A percentile compares a stretch with the other conserved stretches of the same genome.
phyloP scores from a whole-genome alignment of 129 eudicot species.

The Mikania micrantha region DNA sequence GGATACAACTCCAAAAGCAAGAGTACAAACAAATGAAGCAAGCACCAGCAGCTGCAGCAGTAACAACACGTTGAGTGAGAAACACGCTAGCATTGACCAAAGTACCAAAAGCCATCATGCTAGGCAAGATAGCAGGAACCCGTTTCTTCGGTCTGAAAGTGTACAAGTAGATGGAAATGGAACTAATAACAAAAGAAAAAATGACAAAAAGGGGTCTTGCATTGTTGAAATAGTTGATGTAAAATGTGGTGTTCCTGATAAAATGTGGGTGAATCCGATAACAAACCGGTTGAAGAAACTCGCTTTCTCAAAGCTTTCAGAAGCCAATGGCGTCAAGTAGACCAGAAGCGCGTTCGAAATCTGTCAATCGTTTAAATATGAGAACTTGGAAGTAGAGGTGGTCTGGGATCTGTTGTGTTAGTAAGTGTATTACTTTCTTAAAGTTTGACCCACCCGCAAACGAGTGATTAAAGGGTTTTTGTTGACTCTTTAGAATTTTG shows the following conservation, averaged over 20 bases:
- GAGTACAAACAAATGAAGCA: conserved; percentile 44
- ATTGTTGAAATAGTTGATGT: conserved; percentile 78
- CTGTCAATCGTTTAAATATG: neutral
- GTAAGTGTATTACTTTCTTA: too few species aligned
- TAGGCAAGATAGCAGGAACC: conserved; percentile 28
- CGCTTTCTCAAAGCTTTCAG: conserved; percentile 77
- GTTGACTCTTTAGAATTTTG: neutral
- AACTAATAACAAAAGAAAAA: conserved; percentile 39
- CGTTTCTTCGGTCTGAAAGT: conserved; percentile 26
- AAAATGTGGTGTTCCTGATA: conserved; percentile 71
- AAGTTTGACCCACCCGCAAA: neutral
- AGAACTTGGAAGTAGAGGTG: too few species aligned
- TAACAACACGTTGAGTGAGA: conserved; percentile 5
- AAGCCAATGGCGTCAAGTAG: conserved; percentile 36
- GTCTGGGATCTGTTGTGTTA: too few species aligned
- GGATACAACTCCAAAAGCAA: conserved; percentile 24
- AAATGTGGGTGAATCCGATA: conserved; percentile 38
- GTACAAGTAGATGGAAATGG: conserved; percentile 25
- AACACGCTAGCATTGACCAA: conserved; percentile 14
- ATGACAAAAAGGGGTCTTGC: conserved; percentile 35
- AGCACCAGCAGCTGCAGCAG: conserved; percentile 37
- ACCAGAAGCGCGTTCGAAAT: neutral
- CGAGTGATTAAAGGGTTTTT: neutral
- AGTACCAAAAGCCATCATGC: conserved; percentile 44
- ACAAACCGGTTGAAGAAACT: conserved; percentile 69